phyloP scores from a whole-genome alignment of 371 early-diverging fungal genomes.

The Rhizomucor miehei region DNA sequence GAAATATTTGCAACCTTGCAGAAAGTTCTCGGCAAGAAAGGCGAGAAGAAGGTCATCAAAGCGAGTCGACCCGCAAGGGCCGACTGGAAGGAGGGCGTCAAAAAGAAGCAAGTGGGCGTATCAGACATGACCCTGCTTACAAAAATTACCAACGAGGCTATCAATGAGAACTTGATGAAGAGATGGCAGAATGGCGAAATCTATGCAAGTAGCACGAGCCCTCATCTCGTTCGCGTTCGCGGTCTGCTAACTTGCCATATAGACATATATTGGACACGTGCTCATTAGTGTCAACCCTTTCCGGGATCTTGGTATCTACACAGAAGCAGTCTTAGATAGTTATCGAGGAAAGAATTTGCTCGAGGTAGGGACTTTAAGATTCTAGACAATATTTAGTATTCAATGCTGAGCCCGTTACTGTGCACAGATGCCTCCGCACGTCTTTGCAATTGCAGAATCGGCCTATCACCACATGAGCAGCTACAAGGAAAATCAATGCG shows the following conservation, averaged over 20 bases:
- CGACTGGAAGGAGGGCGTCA: conserved; percentile 79
- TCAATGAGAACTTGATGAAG: conserved; percentile 83
- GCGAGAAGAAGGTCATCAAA: conserved; percentile 47
- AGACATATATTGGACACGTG: conserved; percentile 90
- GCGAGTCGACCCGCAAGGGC: conserved; percentile 66
- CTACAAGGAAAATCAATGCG: conserved; percentile 97
- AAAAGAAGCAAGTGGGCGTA: conserved; percentile 85
- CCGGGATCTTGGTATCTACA: conserved; percentile 81
- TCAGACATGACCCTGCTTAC: conserved; percentile 87
- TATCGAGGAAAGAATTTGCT: conserved; percentile 83
- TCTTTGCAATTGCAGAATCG: conserved; percentile 85
- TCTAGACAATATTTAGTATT: not conserved
- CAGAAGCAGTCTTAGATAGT: conserved; percentile 65
- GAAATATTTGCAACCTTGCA: not conserved
- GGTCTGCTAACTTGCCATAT: conserved; percentile 4
- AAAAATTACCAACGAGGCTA: conserved; percentile 79
- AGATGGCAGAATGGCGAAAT: conserved; percentile 83
- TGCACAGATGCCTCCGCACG: conserved; percentile 78
- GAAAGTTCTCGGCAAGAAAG: conserved; percentile 39
- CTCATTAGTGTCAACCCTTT: conserved; percentile 89
- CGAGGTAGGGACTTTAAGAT: conserved; percentile 51
- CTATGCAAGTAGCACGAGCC: conserved; percentile 54
- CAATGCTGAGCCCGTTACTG: not conserved
- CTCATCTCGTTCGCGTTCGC: not conserved
- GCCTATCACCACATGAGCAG: conserved; percentile 91